These are phyloP conservation scores for Malus fusca DNA, from an alignment of 306 rosid genomes.

Conservation along the genomic window DNA sequence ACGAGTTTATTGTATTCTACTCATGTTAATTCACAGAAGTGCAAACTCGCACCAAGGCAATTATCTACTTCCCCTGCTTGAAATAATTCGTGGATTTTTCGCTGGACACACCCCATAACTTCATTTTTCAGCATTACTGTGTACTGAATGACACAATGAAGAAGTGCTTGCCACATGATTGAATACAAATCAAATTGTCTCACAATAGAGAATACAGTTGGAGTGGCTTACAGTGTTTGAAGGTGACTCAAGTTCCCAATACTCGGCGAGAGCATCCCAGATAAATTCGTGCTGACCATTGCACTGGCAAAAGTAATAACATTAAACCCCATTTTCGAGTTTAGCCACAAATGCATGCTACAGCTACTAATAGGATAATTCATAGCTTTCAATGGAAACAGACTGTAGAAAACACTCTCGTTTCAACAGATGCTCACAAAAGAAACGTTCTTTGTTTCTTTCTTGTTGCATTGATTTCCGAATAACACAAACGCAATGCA, in stretches of 20 bases:
- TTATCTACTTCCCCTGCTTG: too few relatives aligned
- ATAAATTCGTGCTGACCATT: slow-evolving; percentile 67
- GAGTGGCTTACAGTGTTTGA: slow-evolving; percentile 56
- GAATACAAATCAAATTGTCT: neutral
- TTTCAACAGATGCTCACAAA: neutral
- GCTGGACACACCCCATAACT: too few relatives aligned
- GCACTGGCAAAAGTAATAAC: slow-evolving; percentile 44
- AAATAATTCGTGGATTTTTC: too few relatives aligned
- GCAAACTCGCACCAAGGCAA: too few relatives aligned
- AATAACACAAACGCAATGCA: neutral
- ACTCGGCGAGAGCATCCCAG: slow-evolving; percentile 73
- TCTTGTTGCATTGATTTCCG: neutral
- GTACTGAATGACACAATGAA: too few relatives aligned
- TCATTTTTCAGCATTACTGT: too few relatives aligned
- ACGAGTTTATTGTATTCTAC: neutral
- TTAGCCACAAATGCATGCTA: neutral
- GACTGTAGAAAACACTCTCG: neutral
- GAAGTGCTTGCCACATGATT: neutral
- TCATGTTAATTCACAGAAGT: too few relatives aligned
- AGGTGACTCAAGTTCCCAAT: slow-evolving; percentile 80
- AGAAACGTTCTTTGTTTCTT: neutral
- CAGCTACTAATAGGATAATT: neutral
- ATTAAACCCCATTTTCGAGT: neutral
- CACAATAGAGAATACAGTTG: neutral
- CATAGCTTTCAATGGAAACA: neutral